Evolutionary conservation across 352 stramenopile species (phyloP), one percentile per base, ranked within the genome.

Genomic region (Peronospora farinosa): DNA sequence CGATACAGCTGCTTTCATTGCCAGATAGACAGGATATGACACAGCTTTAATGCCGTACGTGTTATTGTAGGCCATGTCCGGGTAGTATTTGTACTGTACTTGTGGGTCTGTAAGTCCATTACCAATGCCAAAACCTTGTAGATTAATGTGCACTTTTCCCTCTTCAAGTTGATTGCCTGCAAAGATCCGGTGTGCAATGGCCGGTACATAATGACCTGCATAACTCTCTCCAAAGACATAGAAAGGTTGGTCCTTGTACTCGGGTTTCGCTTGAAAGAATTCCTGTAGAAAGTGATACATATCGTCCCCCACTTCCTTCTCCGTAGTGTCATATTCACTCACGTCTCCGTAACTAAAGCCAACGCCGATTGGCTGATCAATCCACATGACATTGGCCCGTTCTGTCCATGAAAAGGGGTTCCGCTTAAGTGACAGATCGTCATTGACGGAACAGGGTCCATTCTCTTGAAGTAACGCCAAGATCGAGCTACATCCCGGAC

Each of bases 271-370:
- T 48, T 90, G 61, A 50, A 97, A 90, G 59, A 98, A 98, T 32
- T 79, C 77, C 59, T 97, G 88, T 19, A 98, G 60, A 65, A 98
- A 98, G 49, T 94, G 85, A 63, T 91, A 98, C 58, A 97, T 96
- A 69, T 98, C 92, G 62, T 97, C 87, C 23, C 69, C 78, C 44
- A 98, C 89, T 67, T 96, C 83, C 28, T 89, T 87, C 65, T 98
- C 94, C 28, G 91, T 86, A 16, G 69, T 80, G 69, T 97, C 94
- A 54, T 86, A 86, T 48, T 88, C 80, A 31, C 74, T 92, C 40
- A 77, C 74, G 36, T 87, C 75, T 36, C 92, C 91, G 58, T 97
- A 98, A 45, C 74, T 95, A 62, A 97, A 98, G 49, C 95, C 96
- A 4, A 97, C 92, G 23, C 91, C 87, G 7, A 92, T 77, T 7